These are phyloP conservation scores for Solanum lignicaule DNA, from an alignment of 257 asterid genomes.

Conservation along the genomic window DNA sequence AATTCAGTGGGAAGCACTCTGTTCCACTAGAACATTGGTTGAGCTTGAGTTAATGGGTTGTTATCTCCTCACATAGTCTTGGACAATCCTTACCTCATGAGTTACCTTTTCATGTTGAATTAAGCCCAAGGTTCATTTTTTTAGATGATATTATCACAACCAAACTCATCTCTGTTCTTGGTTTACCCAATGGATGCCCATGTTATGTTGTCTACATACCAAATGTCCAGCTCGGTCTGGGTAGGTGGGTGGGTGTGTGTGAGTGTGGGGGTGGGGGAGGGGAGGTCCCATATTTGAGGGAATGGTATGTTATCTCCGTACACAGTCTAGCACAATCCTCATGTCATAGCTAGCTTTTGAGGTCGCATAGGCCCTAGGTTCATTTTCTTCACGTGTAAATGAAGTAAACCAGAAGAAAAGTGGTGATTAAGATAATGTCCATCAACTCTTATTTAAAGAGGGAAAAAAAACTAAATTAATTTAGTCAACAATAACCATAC, in stretches of 20 bases:
- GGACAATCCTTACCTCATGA: neutral
- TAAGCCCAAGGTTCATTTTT: neutral
- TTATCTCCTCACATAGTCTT: neutral
- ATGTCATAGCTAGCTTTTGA: neutral
- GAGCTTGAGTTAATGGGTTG: neutral
- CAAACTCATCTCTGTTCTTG: neutral
- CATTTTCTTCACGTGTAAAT: neutral
- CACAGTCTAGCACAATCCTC: neutral
- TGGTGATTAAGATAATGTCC: neutral
- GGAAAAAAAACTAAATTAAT: neutral
- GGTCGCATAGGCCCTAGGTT: neutral
- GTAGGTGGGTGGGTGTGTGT: neutral
- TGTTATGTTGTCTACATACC: neutral
- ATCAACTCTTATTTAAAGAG: neutral
- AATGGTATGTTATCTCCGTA: neutral
- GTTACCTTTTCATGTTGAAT: neutral
- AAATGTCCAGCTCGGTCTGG: neutral
- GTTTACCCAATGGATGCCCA: neutral
- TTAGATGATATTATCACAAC: neutral
- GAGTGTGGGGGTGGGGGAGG: neutral
- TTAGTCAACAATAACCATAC: neutral
- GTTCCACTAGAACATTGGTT: neutral
- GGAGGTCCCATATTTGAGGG: neutral
- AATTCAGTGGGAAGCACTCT: neutral
- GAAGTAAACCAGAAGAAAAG: neutral